Evolutionary conservation across 2,329 filamentous ascomycete species (phyloP), one percentile per base, ranked within the genome.

Genomic region (Dactylonectria macrodidyma): DNA sequence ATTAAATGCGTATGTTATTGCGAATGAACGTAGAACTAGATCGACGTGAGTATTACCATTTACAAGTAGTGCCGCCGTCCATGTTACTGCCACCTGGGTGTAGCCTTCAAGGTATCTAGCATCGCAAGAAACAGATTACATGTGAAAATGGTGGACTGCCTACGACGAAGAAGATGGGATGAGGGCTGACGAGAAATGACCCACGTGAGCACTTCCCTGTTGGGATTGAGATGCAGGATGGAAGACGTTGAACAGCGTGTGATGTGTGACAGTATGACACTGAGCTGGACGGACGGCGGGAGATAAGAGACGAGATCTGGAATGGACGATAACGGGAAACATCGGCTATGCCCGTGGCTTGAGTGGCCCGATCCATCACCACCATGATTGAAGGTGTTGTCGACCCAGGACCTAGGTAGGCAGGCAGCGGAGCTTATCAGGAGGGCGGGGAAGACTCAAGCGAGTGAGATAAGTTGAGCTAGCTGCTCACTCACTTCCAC

Each of bases 361-460:
- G 58, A 47, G 41, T 61, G 57, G 63, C 51, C 57, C 46, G 57
- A 52, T 55, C 54, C 52, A 62, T 62, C 58, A 59, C n/a, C 38
- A 55, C 56, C 58, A 59, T 19, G 38, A 55, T 50, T 36, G 55
- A 52, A 36, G 47, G 30, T 30, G 60, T 54, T 48, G 30, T 58
- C 41, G n/a, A 54, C 33, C 44, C 34, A 38, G 47, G 12, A 33
- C 24, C 30, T 33, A 36, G 48, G 52, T 51, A 33, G 44, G 57
- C 50, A 26, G 16, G 38, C 38, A 41, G 46, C 12, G 19, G 46
- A 47, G 55, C 63, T 66, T 66, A 66, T 66, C 64, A 48, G 47
- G 41, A 48, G 44, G 38, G 44, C 30, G 47, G 24, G 44, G 26
- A 44, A 48, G 57, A 24, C 19, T 48, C 3, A 19, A 47, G 19